Base-by-base conservation (phyloP, 1,284 basidiomycete species). In the Porphyrellus sp. region DNA sequence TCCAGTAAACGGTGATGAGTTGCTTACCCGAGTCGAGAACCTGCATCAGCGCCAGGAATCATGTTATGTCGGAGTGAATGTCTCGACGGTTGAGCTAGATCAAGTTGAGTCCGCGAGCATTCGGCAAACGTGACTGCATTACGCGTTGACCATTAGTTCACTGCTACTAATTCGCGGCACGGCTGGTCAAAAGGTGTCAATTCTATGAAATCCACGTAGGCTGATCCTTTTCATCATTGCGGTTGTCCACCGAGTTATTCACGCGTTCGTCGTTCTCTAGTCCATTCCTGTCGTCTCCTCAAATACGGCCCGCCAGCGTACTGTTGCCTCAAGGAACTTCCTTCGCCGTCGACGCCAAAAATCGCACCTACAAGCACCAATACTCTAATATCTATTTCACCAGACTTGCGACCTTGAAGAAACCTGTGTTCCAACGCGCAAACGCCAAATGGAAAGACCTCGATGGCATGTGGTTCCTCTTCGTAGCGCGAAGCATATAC, bases 351-450 rank as follows among this genome's bases (percentile, higher is more conserved):
- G 74, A 74, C 38, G 61, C 69, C 21, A 69, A 69, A 33, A 77
- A 83, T 63, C 84, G 79, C 62, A 84, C 86, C 2, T 90, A 88
- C 74, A 86, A 80, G 64, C 86, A 94, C 62, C 94, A 97, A 70
- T 97, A 95, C 72, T 85, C 94, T 4, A 96, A 94, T 65, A 89
- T 97, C 28, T 97, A 97, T 74, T 97, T 91, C 65, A 76, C 89
- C 15, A 73, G 93, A 23, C 76, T 97, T 12, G 77, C 81, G 25
- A 69, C 82, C 38, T 74, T 96, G 9, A 76, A 86, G 50, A 70
- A 75, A 12, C 72, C 76, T 18, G 86, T 95, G 1, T 79, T 86
- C 59, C 70, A 82, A 49, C 76, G 75, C 21, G 93, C 93, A 2
- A 66, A 65, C 28, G 72, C 75, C 53, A 75, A 77, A 60, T 97